Evolutionary conservation across 768 basidiomycete genomes (phyloP).

Genomic region (Cubamyces lactineus): DNA sequence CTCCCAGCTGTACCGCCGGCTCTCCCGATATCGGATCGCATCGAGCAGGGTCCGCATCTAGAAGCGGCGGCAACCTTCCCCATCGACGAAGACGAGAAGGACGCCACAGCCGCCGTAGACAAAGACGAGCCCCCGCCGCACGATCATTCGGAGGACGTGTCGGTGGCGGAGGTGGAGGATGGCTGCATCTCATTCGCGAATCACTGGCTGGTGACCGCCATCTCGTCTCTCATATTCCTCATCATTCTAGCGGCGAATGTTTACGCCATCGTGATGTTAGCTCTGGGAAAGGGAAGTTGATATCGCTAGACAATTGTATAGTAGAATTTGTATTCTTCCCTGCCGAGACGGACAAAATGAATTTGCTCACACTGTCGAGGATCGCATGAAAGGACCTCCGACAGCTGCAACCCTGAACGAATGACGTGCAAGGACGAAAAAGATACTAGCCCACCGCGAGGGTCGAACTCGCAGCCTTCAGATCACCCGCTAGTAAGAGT

Average conservation of each 20-base stretch:
- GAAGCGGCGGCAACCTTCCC: neutral
- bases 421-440: neutral
- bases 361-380: no score
- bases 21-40: neutral
- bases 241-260: constrained; percentile 70
- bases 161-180: constrained; percentile 24
- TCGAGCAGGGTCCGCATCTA: constrained; percentile 4
- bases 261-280: constrained; percentile 71
- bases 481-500: constrained; percentile 53
- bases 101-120: constrained; percentile 7
- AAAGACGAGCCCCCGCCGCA: constrained; percentile 16
- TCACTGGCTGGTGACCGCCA: constrained; percentile 48
- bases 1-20: neutral
- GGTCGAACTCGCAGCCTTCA: constrained; percentile 69
- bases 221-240: constrained; percentile 63
- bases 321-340: neutral
- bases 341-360: neutral
- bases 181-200: constrained; percentile 65
- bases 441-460: constrained; percentile 57
- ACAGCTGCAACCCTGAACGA: neutral
- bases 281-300: constrained; percentile 36
- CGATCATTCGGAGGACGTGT: neutral
- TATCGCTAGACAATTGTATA: neutral
- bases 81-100: constrained; percentile 6
- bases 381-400: neutral